phyloP scores from a whole-genome alignment of 345 rosid genomes.

The Eucalyptus erythrocorys region DNA sequence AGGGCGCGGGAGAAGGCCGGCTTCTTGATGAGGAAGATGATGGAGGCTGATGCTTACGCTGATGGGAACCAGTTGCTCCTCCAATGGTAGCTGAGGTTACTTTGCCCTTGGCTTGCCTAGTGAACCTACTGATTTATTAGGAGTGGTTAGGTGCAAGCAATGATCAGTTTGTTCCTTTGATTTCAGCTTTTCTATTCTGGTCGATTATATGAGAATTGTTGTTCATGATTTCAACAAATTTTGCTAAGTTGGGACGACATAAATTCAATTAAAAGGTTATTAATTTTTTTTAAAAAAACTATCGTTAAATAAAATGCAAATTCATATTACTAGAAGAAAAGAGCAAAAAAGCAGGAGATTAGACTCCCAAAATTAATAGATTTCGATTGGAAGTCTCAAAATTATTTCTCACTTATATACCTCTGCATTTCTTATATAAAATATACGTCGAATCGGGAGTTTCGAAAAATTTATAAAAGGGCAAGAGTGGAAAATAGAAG shows the following conservation, averaged over 20 bases:
- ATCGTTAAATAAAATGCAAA: not conserved
- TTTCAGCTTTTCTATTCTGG: not conserved
- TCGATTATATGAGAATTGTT: not conserved
- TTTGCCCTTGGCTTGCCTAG: not conserved
- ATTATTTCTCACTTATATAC: not conserved
- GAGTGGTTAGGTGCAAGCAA: not conserved
- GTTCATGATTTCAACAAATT: not conserved
- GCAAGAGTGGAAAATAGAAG: not conserved
- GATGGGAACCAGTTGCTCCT: constrained; percentile 6
- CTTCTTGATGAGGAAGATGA: constrained; percentile 29
- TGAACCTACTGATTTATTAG: not conserved
- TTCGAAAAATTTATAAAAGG: not conserved
- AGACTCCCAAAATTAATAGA: not conserved
- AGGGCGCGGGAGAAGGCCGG: constrained; percentile 37
- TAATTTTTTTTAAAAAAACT: not conserved
- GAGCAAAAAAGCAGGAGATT: not conserved
- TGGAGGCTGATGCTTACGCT: constrained; percentile 10
- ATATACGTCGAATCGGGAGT: not conserved
- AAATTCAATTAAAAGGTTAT: not conserved
- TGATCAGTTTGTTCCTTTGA: not conserved
- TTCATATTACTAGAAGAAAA: not conserved
- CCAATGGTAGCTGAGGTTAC: not conserved
- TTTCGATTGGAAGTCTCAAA: not conserved
- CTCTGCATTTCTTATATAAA: not conserved
- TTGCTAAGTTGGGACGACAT: not conserved